A percentile compares a stretch with the other conserved stretches of the same genome.
Evolutionary conservation across 176 grass and related monocot genomes (phyloP).

Genomic region (Zea mays): DNA sequence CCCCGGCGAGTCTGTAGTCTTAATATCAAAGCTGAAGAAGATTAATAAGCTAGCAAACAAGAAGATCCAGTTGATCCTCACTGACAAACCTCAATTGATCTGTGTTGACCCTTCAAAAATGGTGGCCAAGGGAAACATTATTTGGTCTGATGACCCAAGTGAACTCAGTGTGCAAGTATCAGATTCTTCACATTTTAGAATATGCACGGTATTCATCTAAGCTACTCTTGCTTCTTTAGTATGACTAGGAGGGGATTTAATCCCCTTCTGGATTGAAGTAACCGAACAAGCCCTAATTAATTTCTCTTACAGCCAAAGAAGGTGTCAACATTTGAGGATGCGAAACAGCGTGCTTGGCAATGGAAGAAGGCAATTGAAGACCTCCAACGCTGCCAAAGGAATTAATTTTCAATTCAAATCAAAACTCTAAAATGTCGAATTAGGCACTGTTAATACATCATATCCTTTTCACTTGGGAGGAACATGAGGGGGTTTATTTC

Average conservation of each 20-base stretch:
- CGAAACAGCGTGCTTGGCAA: conserved; percentile 80
- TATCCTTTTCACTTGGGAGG: conserved; percentile 2
- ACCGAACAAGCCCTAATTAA: neutral
- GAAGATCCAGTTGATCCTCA: conserved; percentile 95
- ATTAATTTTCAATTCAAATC: conserved; percentile 39
- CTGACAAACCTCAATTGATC: conserved; percentile 86
- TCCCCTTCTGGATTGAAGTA: too few relatives aligned
- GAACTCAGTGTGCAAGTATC: conserved; percentile 74
- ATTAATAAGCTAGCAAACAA: conserved; percentile 93
- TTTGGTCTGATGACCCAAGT: conserved; percentile 78
- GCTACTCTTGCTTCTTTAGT: neutral
- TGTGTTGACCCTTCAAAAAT: conserved; percentile 93
- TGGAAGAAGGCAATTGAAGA: conserved; percentile 99
- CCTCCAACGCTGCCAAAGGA: conserved; percentile 60
- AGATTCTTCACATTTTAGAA: conserved; percentile 83
- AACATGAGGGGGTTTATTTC: conserved; percentile 11
- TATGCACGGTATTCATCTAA: conserved; percentile 72
- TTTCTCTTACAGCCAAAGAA: conserved; percentile 80
- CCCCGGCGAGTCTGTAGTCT: conserved; percentile 74
- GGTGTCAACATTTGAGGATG: conserved; percentile 81
- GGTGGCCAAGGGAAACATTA: conserved; percentile 68
- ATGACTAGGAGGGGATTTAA: too few relatives aligned
- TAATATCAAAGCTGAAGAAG: conserved; percentile 98
- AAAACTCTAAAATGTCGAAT: conserved; percentile 16
- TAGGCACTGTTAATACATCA: conserved; percentile 23